Evolutionary conservation across 2,329 filamentous ascomycete species (phyloP), one percentile per base, ranked within the genome.

Genomic region (Scedosporium apiospermum): DNA sequence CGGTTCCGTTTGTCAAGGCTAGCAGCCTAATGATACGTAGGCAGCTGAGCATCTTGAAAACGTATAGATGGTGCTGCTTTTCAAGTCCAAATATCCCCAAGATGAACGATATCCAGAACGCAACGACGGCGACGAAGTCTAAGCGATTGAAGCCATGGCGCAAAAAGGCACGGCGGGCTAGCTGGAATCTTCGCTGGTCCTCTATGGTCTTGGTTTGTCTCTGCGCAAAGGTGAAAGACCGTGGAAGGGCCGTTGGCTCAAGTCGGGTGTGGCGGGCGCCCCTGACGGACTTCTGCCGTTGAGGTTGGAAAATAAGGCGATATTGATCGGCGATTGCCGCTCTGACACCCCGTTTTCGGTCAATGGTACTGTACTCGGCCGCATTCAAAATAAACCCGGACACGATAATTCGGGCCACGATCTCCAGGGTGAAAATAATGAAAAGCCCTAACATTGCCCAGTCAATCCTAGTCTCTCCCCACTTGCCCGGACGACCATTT

Each of bases 21-120:
- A 99, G 80, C n/a, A 99, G 82, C 64, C 95, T 86, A 66, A 99
- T 77, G 66, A 99, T 97, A 55, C 96, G 90, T 66, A 99, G 81
- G 74, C 92, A 97, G 71, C 93, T 96, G 64, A 99, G 80, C 96
- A 99, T 99, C 63, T 91, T 88, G 74, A 99, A 99, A 6, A 98
- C 83, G 68, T 92, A 96, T 6, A 98, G 74, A 70, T 96, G 90
- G 61, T 86, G 80, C 2, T 74, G 70, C 64, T 82, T 80, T 71
- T 97, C 90, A 21, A 92, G 72, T 0, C 88, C 86, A 10, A 83
- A 82, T 18, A 93, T 75, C 38, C 86, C 84, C 60, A 99, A 79
- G 10, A 85, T 73, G 69, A 98, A 95, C 1, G 91, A 88, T 63
- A 96, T 88, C 95, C 95, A 99, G 74, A 92, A 99, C 0, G 93